Conservation (phyloP, 169 alveolate genomes). For the Cystoisospora suis region DNA sequence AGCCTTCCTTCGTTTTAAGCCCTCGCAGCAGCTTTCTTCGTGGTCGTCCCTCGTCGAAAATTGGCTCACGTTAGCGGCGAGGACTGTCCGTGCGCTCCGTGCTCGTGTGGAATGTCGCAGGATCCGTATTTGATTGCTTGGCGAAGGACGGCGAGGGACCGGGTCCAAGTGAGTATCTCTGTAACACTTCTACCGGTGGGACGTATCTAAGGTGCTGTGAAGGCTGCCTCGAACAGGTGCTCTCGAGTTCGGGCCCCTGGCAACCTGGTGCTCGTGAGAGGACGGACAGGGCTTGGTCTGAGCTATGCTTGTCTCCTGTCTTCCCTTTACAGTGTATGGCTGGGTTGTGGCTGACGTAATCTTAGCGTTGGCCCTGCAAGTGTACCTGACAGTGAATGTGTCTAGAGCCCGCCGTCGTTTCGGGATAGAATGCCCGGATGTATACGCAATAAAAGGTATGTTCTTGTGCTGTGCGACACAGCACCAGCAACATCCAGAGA, state of each 20-base stretch:
- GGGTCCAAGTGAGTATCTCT: not conserved
- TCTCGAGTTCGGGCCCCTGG: not conserved
- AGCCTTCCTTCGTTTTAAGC: no score
- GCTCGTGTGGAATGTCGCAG: no score
- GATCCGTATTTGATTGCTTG: not conserved
- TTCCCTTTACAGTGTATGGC: constrained; percentile 16
- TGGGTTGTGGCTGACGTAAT: constrained; percentile 14
- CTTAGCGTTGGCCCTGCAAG: constrained; percentile 15
- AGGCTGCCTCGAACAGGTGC: not conserved
- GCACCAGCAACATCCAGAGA: not conserved
- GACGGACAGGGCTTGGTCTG: no score
- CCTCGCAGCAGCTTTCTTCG: no score
- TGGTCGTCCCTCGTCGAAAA: no score
- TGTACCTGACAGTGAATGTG: not conserved
- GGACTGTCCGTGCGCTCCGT: no score
- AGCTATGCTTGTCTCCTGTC: not conserved
- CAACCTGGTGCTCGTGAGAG: not conserved
- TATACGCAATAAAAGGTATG: constrained; percentile 40
- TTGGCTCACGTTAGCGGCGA: no score
- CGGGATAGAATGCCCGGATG: constrained; percentile 30
- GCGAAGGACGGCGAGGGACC: constrained; percentile 6
- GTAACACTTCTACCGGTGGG: not conserved
- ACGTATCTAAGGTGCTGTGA: no score
- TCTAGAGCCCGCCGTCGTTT: constrained; percentile 21
- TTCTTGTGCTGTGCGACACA: not conserved